Evolutionary conservation across 345 rosid species (phyloP), one percentile per base, ranked within the genome.

Genomic region (Geranium brycei): DNA sequence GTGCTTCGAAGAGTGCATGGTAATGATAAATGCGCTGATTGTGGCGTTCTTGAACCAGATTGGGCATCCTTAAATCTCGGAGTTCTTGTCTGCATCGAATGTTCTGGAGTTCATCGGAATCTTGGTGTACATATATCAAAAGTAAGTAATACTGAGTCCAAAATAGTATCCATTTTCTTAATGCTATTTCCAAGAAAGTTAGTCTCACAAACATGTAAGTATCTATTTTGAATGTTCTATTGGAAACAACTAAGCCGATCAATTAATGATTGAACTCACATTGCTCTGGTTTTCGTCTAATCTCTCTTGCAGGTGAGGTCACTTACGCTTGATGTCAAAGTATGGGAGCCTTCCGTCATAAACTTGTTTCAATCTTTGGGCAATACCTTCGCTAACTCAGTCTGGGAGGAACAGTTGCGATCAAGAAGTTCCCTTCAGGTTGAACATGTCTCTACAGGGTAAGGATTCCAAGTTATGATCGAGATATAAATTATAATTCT

Each of bases 51-150:
- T 65, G 99, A 95, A 77, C 99, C 97, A 59, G 96, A 95, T 77
- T 95, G 99, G 99, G 97, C 99, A n/a, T 95, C 99, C 66, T 76
- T 95, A 73, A 91, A 95, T 72, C 82, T 91, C 2, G 97, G 97
- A 18, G 86, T 95, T 79, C 99, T 91, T 75, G 85, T 95, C 80
- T 95, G 99, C 81, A 95, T 95, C 2, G 96, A 91, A 64, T 95
- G 99, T 75, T 95, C 99, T 69, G 97, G 99, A 69, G 96, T 95
- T 80, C 99, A 95, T 64, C 93, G 97, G 55, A 95, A 95, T 77
- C 99, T 95, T 69, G 97, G 97, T 68, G 99, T 91, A 30, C 99
- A 95, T 68, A 77, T 95, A 69, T 95, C 99, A 17, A 95, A 95
- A 96, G 99, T 86, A 78, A 72, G 63, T 60, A 60, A 10, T 55